Evolutionary conservation across 495 filamentous ascomycete genomes (phyloP), one percentile per base, ranked within the genome.

Genomic region (Barbatosphaeria neglecta): DNA sequence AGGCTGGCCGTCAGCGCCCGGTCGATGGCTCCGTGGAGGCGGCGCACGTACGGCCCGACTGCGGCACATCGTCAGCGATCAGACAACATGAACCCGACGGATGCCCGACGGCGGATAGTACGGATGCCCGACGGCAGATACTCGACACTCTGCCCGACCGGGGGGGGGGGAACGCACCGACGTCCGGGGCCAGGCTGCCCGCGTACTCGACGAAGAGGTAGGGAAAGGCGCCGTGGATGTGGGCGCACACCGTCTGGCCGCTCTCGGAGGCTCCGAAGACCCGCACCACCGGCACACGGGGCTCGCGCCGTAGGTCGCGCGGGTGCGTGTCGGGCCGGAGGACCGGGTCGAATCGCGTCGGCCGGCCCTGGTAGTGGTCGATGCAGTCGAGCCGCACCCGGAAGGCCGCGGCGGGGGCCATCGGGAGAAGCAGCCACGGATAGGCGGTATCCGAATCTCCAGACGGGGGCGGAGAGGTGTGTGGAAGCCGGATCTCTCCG

Each of bases 171-270:
- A 19, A 40, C 65, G 53, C 65, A 90, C 88, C 81, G 50, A 79
- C 74, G 43, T 83, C 75, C 25, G 72, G 64, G 8, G 72, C 74
- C 41, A 93, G 62, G 39, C 75, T 75, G 24, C 84, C 86, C 27
- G 76, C 72, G 63, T 98, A 97, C 63, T 92, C 79, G 50, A 98
- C 70, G 60, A 86, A 97, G 9, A 98, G 69, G 60, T 98, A 98
- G 4, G 93, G 92, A 57, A 97, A 88, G 23, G 82, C 90, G 50
- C 93, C 92, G 61, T 98, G 92, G 39, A 98, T 80, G 73, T 98
- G 92, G 19, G 87, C 88, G 67, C 92, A 97, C 15, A 97, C 86
- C 51, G 90, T 94, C 62, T 98, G 90, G 2, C 93, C 93, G 0
- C 88, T 86, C 62, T 96, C 93, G 2, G 92, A 95, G 4, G 88